phyloP scores from a whole-genome alignment of 371 early-diverging fungal species.

The Paramicrosporidium saccamoebae region DNA sequence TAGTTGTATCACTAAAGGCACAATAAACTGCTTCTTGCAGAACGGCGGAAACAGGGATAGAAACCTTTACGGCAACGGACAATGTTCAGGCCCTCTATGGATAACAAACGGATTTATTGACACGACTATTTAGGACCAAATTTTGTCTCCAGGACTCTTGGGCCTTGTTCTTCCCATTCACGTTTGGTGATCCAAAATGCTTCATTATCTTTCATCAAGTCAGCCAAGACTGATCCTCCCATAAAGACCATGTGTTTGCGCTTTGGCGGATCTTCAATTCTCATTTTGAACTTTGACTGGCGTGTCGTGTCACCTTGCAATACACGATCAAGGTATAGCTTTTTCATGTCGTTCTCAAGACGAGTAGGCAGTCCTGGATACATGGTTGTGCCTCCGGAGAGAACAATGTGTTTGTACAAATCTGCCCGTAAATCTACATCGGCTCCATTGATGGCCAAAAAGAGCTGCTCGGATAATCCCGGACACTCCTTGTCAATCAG shows the following conservation, averaged over 20 bases:
- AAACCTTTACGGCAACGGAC: too few species aligned
- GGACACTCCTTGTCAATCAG: slow-evolving; percentile 68
- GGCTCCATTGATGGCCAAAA: slow-evolving; percentile 58
- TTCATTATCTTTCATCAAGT: slow-evolving; percentile 71
- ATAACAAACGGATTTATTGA: too few species aligned
- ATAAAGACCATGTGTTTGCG: slow-evolving; percentile 92
- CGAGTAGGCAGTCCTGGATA: slow-evolving; percentile 84
- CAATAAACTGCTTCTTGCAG: too few species aligned
- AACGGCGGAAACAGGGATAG: too few species aligned
- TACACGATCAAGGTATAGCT: slow-evolving; percentile 57
- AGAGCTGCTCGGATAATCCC: slow-evolving; percentile 75
- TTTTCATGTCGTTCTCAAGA: slow-evolving; percentile 85
- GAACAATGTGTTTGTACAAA: slow-evolving; percentile 75
- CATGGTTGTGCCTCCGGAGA: slow-evolving; percentile 92
- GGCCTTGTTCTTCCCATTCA: slow-evolving; percentile 80
- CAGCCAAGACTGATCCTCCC: slow-evolving; percentile 86
- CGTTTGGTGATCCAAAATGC: slow-evolving; percentile 66
- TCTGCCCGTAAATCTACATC: slow-evolving; percentile 74
- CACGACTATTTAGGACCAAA: too few species aligned
- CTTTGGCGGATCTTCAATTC: slow-evolving; percentile 84
- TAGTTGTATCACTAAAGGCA: too few species aligned
- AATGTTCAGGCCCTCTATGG: too few species aligned
- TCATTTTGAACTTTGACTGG: slow-evolving; percentile 73
- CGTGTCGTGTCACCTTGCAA: slow-evolving; percentile 45
- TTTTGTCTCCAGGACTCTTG: slow-evolving; percentile 35